Evolutionary conservation across 164 flowering plant species (phyloP), one percentile per base, ranked within the genome.

Genomic region (Litsea cubeba): DNA sequence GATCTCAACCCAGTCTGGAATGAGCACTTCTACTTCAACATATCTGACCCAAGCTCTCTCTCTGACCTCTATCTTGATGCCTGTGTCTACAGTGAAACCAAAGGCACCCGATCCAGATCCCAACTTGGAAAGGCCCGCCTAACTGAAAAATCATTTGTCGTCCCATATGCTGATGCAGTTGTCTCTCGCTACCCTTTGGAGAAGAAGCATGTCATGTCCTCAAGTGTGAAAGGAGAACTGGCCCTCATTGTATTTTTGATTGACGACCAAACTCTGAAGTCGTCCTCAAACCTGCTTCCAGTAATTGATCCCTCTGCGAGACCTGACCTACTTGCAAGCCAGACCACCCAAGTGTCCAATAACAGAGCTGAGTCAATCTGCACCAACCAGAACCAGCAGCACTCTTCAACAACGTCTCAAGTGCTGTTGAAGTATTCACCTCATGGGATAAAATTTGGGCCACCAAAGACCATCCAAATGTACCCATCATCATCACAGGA

Each of bases 1-100:
- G 94, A 94, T 83, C 93, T 92, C 22, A 88, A 85, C 74, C 98
- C 98, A n/a, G 91, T 89, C 46, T 94, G 98, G 98, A 84, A 94
- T 54, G 97, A 94, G 81, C 86, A 84, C 79, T 92, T 92, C 72
- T 89, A 84, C 84, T 92, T 94, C 90, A 90, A 90, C 79, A 85
- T 94, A 32, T 83, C 93, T 49, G 92, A 94, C 50, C 92, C 96
- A 6, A 71, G 85, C 62, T 82, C 81, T 76, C 90, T 94, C 71
- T 88, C 78, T 54, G 75, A 80, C 58, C 92, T 88, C 60, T 65
- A 79, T 65, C 90, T 94, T 32, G 96, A 94, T 5, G 96, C 87
- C 17, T 80, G 77, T 72, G 79, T 94, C 66, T 88, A 91, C 78
- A 85, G 86, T 35, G 40, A 35, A 35, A 35, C 8, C 62, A 82